Evolutionary conservation across 2,329 filamentous ascomycete genomes (phyloP), one percentile per base, ranked within the genome.

Genomic region (Scedosporium minutisporum): DNA sequence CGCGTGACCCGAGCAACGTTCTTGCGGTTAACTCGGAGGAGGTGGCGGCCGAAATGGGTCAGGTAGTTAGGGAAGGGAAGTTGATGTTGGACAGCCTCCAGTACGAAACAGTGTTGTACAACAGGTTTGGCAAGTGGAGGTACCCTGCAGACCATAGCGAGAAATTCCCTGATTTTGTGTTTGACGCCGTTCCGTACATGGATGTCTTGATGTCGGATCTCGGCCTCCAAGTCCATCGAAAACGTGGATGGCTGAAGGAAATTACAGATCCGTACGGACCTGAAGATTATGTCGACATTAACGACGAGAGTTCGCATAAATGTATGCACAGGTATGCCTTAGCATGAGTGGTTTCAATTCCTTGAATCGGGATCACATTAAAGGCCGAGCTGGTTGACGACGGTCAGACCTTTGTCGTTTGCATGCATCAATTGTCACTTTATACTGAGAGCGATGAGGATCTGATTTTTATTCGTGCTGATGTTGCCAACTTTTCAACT

Each of bases 181-280:
- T 93, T 69, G 90, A 95, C 71, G 82, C 82, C 0, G 71, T 93
- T 62, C 88, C 88, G 3, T 95, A 91, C 64, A 71, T 91, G 18
- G 89, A 93, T 71, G 68, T 87, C 68, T 71, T 93, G 69, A 70
- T 90, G 64, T 74, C 75, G 4, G 89, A 93, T 71, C 68, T 93
- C 63, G 87, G 84, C 0, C 71, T 92, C 62, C 74, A 79, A 18
- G 75, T 75, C 14, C 77, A 81, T 66, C 75, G 84, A 41, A 88
- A 88, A 75, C 73, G 77, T 63, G 78, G 82, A 0, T 76, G 73
- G 68, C 68, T 79, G 60, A 74, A 74, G 1, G 85, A 87, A 68
- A 75, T 81, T 33, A 81, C 80, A 63, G 71, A 78, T 58, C 78
- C 84, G 1, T 88, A 88, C 70, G 80, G 81, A 0, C 80, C 82